Percentiles rank a stretch among this genome's conserved stretches.
These are phyloP conservation scores for Talaromyces islandicus DNA, from an alignment of 2,329 filamentous ascomycete genomes.

Conservation along the genomic window DNA sequence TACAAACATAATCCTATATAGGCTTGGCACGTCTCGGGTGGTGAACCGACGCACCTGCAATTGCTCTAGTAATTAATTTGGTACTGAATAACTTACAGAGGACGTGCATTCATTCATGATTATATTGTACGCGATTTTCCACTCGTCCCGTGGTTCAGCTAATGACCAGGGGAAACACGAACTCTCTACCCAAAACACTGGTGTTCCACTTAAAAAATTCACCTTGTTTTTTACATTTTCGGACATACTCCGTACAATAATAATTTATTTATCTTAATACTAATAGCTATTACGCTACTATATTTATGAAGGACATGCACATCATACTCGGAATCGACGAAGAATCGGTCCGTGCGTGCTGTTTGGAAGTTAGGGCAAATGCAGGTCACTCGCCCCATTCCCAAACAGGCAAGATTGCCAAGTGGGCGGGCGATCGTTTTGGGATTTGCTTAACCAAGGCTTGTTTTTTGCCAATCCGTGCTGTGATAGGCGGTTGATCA, in stretches of 20 bases:
- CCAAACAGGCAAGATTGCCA: neutral
- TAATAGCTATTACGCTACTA: too few species aligned
- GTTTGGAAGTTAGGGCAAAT: neutral
- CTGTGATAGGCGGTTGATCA: neutral
- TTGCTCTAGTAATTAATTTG: neutral
- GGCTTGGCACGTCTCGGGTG: neutral
- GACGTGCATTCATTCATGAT: too few species aligned
- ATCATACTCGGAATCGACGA: neutral
- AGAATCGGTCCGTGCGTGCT: neutral
- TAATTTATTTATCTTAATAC: too few species aligned
- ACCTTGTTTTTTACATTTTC: neutral
- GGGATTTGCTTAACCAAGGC: neutral
- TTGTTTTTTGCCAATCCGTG: conserved; percentile 1
- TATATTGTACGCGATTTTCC: too few species aligned
- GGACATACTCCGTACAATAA: too few species aligned
- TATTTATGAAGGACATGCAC: neutral
- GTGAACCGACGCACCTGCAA: neutral
- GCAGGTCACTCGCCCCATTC: neutral
- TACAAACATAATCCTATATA: too few species aligned
- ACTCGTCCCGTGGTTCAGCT: neutral
- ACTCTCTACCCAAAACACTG: neutral
- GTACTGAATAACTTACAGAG: too few species aligned
- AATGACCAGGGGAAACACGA: neutral
- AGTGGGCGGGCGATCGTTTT: neutral
- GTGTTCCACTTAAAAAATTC: too few species aligned